Conservation (phyloP, 257 asterid species). For the Nicotiana noctiflora region DNA sequence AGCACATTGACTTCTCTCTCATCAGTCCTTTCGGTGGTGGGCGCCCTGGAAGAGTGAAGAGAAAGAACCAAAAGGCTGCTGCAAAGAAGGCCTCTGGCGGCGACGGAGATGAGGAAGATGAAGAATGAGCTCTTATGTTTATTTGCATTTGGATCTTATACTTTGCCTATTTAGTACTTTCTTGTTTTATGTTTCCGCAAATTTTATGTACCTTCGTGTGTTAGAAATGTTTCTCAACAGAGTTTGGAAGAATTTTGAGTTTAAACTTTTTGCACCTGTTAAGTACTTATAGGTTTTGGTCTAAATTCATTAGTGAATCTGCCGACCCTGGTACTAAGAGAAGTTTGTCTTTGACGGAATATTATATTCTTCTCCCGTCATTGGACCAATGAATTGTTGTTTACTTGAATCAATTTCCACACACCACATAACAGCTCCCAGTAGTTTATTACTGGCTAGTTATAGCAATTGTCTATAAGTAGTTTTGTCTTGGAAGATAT, state of each 20-base stretch:
- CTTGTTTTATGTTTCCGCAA: background rate
- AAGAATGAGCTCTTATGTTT: conserved; percentile 3
- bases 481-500: too few species aligned
- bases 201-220: background rate
- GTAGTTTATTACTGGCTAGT: too few species aligned
- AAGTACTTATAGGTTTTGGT: background rate
- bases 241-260: background rate
- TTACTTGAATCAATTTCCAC: background rate
- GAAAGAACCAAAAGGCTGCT: conserved; percentile 57
- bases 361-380: background rate
- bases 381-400: background rate
- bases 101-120: conserved; percentile 57
- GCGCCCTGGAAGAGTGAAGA: conserved; percentile 58
- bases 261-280: background rate
- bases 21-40: conserved; percentile 70
- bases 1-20: conserved; percentile 64
- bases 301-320: background rate
- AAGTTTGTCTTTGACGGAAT: background rate
- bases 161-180: background rate
- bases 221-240: background rate
- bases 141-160: background rate
- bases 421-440: too few species aligned
- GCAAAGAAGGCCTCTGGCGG: conserved; percentile 67
- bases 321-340: background rate
- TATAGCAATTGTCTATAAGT: too few species aligned